Base-by-base conservation (phyloP, 2,329 filamentous ascomycete genomes). In the Aspergillus quadricinctus region DNA sequence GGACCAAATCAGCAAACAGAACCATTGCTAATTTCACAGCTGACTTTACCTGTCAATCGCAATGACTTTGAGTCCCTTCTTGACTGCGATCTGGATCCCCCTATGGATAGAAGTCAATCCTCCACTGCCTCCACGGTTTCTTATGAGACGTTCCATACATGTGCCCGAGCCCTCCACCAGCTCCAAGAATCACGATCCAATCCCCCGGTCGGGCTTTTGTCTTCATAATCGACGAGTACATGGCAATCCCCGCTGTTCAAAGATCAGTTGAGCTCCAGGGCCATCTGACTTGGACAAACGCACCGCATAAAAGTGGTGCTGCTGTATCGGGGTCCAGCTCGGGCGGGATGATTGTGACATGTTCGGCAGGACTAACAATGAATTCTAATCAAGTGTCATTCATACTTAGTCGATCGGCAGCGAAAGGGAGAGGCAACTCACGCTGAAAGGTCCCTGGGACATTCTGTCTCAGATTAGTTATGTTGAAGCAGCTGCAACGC, bases 161-260 rank as follows among this genome's bases (percentile, higher is more conserved):
- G 56, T 75, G 72, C n/a, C 72, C 72, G 10, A 75, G 50, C 0
- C 72, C 72, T 23, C 72, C 72, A 27, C 72, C 72, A 21, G 72
- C 72, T 11, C 72, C 72, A 11, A 70, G 60, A 9, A 75, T 63
- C 23, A 68, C 69, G 41, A 75, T 62, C 66, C 69, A 75, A 43
- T 75, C 65, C 14, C 72, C 72, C 0, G 66, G 63, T 21, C 64
- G 63, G 27, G 71, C 61, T 43, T 66, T 73, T 5, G 71, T 69
- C 53, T 75, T 75, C 60, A 67, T 69, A 17, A 75, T 72, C 1
- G 72, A 73, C 10, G 71, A 74, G 52, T 74, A 75, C 67, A 73
- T 73, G 0, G 72, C 69, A 48, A 75, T 70, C 5, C 72, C 72
- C 31, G 72, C 72, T 73, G 43, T 3, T 55, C 0, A 27, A 1